phyloP scores from a whole-genome alignment of 1,284 basidiomycete species.

The Agaricales sp. region DNA sequence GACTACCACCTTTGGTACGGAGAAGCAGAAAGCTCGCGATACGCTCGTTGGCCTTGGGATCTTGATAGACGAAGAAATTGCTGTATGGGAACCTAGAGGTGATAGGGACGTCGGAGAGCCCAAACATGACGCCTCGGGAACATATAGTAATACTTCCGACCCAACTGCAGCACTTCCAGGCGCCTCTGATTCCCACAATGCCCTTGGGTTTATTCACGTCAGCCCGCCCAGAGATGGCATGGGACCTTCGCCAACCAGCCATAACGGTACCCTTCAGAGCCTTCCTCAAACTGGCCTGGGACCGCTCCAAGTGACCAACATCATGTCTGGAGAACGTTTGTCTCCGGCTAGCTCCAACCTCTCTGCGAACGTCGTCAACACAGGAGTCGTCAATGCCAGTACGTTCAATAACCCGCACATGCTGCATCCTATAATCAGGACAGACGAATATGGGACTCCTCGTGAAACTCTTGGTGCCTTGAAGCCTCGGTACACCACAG shows the following conservation, averaged over 20 bases:
- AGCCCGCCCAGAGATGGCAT: neutral
- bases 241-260: neutral
- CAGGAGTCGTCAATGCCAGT: neutral
- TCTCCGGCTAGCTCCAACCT: neutral
- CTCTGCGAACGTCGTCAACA: neutral
- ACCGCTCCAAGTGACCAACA: neutral
- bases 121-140: conserved; percentile 18
- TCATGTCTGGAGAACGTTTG: neutral
- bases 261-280: neutral
- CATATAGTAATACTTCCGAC: conserved; percentile 6
- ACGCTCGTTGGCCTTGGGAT: conserved; percentile 6
- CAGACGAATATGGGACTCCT: neutral
- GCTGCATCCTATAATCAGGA: neutral
- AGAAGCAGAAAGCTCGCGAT: conserved; percentile 1
- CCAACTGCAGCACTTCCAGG: neutral
- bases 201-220: neutral
- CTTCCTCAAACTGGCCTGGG: neutral
- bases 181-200: neutral
- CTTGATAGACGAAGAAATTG: neutral
- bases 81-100: conserved; percentile 22
- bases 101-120: conserved; percentile 29
- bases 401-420: neutral
- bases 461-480: neutral
- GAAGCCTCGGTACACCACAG: conserved; percentile 1
- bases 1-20: conserved; percentile 9